Percentiles rank a stretch among this genome's conserved stretches.
Conservation (phyloP, 331 rosid genomes). For the Dryas integrifolia region DNA sequence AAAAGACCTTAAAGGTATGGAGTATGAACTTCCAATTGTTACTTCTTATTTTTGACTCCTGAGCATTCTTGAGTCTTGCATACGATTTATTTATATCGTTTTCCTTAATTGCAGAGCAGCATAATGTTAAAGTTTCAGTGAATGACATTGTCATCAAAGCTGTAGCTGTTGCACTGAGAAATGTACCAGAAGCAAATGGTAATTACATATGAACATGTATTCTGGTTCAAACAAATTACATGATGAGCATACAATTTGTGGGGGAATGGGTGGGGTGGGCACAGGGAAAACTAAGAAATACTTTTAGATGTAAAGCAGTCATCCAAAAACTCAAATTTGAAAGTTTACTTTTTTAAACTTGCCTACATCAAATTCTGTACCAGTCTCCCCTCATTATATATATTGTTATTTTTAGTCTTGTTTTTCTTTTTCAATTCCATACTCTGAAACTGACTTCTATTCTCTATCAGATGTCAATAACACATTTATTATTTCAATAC, state of each 20-base stretch:
- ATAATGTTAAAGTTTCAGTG: constrained; percentile 90
- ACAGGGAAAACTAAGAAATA: too few relatives aligned
- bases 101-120: constrained; percentile 62
- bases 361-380: too few relatives aligned
- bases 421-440: not conserved
- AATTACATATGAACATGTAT: constrained; percentile 25
- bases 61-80: constrained; percentile 17
- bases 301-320: too few relatives aligned
- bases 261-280: too few relatives aligned
- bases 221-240: constrained; percentile 6
- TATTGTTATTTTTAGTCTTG: not conserved
- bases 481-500: constrained; percentile 23
- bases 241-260: not conserved
- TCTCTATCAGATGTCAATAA: constrained; percentile 21
- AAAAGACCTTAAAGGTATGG: constrained; percentile 81
- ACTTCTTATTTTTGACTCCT: constrained; percentile 17
- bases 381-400: too few relatives aligned
- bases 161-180: constrained; percentile 85
- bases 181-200: constrained; percentile 91
- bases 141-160: constrained; percentile 95
- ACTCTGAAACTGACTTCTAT: constrained; percentile 19
- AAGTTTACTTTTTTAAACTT: too few relatives aligned
- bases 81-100: constrained; percentile 24
- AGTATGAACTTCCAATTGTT: constrained; percentile 18
- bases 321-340: too few relatives aligned